Evolutionary conservation across 192 early-diverging fungal species (phyloP).

Genomic region (Dimargaris xerosporica): DNA sequence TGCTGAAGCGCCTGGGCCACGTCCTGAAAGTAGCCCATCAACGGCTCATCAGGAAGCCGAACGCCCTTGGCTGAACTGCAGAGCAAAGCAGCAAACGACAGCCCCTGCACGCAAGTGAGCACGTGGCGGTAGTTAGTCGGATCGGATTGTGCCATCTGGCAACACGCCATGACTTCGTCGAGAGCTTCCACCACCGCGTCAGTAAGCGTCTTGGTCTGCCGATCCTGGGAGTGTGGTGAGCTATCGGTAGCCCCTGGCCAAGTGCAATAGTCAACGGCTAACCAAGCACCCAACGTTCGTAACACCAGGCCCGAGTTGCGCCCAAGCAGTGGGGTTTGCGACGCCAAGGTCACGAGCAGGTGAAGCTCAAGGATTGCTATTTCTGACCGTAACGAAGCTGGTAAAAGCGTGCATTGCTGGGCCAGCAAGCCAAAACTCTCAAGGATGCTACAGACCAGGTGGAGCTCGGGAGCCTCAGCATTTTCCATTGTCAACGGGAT

Average conservation of each 20-base stretch:
- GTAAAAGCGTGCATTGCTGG: neutral
- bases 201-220: neutral
- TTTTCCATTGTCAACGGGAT: conserved; percentile 4
- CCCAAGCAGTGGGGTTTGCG: neutral
- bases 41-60: neutral
- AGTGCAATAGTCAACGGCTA: conserved; percentile 1
- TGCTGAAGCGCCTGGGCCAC: neutral
- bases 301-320: conserved; percentile 8
- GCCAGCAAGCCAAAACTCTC: neutral
- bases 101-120: neutral
- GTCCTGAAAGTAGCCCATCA: conserved; percentile 9
- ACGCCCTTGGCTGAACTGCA: neutral
- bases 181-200: conserved; percentile 1
- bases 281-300: neutral
- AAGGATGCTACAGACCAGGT: neutral
- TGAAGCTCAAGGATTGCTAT: neutral
- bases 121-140: neutral
- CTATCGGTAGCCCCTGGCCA: too few species aligned
- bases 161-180: neutral
- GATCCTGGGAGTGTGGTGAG: too few species aligned
- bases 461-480: neutral
- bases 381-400: neutral
- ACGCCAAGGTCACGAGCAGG: neutral
- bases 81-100: conserved; percentile 10
- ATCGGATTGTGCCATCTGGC: neutral